Evolutionary conservation across 1,284 basidiomycete species (phyloP), one percentile per base, ranked within the genome.

Genomic region (Rhodotorula sp.): DNA sequence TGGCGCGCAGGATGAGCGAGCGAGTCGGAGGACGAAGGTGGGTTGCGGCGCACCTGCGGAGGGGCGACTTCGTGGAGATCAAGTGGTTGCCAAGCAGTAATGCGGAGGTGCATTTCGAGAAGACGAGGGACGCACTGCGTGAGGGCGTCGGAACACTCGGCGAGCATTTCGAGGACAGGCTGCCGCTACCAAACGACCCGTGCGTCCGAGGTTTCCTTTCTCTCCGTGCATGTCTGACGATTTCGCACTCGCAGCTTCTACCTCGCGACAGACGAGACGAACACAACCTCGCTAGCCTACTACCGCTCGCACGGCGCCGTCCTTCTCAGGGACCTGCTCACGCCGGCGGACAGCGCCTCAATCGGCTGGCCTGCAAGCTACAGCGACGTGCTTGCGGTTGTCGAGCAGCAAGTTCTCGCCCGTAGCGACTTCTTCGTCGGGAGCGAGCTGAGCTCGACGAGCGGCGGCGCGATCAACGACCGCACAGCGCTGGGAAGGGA

Each of bases 41-140:
- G 85, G 81, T 84, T 79, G 82, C 82, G 44, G 83, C 82, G 5
- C 85, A 85, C 50, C 85, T 86, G 84, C 82, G 84, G 37, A 79
- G 84, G 48, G 85, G 85, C 2, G 85, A 85, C 64, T 85, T 82
- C 81, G 70, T 70, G 80, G 76, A 19, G 1, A 62, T 69, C 41
- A n/a, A 32, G 29, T 67, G 69, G 53, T 61, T 17, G 9, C 37
- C 61, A 37, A 13, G 77, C 6, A 84, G 82, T 81, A 82, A 82
- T 32, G 70, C 82, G 32, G 71, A 81, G 57, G 79, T 66, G 2
- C 84, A 85, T 73, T 80, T 84, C 48, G 69, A 77, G 19, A 81
- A 84, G 27, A 82, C 85, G 63, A 80, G 80, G 68, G 59, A 65
- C 0, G 80, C 79, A 48, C 79, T 86, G 27, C 61, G 63, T 0